Conservation (phyloP, 2,329 filamentous ascomycete genomes). For the Cercospora sp. region DNA sequence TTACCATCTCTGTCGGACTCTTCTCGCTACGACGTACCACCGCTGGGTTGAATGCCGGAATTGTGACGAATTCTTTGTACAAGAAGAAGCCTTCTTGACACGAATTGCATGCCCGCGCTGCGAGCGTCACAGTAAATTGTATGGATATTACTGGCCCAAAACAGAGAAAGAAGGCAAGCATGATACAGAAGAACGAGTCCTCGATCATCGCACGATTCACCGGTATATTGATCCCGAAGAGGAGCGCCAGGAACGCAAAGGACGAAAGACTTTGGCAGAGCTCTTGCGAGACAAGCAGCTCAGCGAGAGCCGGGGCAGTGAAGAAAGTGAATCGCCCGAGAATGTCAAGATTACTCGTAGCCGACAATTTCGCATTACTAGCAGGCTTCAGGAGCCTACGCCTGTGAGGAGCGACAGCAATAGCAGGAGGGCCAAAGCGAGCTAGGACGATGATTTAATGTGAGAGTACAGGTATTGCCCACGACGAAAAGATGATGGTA, state of each 20-base stretch:
- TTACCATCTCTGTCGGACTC: conserved; percentile 75
- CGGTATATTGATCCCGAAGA: conserved; percentile 68
- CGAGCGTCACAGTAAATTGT: conserved; percentile 92
- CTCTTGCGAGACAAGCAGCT: conserved; percentile 32
- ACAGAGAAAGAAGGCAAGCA: conserved; percentile 75
- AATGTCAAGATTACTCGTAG: conserved; percentile 14
- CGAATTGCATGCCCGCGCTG: conserved; percentile 85
- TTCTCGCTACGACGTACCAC: conserved; percentile 75
- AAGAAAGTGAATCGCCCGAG: conserved; percentile 20
- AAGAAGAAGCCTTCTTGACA: conserved; percentile 84
- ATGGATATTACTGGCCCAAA: conserved; percentile 95
- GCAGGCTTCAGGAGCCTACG: conserved; percentile 16
- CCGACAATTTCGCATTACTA: conserved; percentile 12
- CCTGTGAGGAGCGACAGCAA: conserved; percentile 16
- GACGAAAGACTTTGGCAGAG: conserved; percentile 36
- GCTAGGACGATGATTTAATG: conserved; percentile 2
- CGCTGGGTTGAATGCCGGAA: conserved; percentile 86
- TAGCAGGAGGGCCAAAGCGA: not conserved
- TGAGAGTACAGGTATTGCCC: not conserved
- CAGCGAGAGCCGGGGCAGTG: conserved; percentile 27
- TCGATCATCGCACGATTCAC: conserved; percentile 85
- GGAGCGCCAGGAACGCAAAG: conserved; percentile 39
- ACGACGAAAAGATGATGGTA: conserved; percentile 3
- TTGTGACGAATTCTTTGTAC: conserved; percentile 80
- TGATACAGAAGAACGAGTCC: conserved; percentile 67